These are phyloP conservation scores for Monilinia polystroma DNA, from an alignment of 2,329 filamentous ascomycete species.

Conservation along the genomic window DNA sequence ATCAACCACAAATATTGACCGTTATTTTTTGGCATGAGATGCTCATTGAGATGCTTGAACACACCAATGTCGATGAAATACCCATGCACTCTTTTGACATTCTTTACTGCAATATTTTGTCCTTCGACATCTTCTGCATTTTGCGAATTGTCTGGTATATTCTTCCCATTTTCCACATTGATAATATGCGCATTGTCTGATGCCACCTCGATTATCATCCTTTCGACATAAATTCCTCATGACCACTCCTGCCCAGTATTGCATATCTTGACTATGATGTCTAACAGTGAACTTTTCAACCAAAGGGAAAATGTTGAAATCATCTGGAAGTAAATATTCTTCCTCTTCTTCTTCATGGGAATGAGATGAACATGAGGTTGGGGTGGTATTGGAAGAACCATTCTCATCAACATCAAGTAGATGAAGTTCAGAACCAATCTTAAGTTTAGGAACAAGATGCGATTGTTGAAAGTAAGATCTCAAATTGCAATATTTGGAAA, in stretches of 20 bases:
- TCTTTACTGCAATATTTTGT: conserved; percentile 99
- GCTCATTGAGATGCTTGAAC: conserved; percentile 58
- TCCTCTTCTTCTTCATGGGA: conserved; percentile 71
- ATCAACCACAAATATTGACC: background rate
- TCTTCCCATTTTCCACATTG: conserved; percentile 99
- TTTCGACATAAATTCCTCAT: conserved; percentile 99
- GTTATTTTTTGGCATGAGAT: background rate
- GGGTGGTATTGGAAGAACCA: conserved; percentile 38
- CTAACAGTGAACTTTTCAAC: conserved; percentile 98
- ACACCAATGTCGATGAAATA: conserved; percentile 97
- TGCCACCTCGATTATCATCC: conserved; percentile 90
- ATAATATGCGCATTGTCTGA: conserved; percentile 96
- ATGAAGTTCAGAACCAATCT: conserved; percentile 82
- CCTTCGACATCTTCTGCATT: conserved; percentile 90
- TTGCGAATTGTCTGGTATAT: conserved; percentile 93
- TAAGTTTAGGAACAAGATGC: conserved; percentile 87
- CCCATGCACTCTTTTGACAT: conserved; percentile 98
- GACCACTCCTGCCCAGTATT: conserved; percentile 98
- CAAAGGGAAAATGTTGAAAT: conserved; percentile 97
- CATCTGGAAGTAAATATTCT: conserved; percentile 85
- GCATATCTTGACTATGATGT: conserved; percentile 95
- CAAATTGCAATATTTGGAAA: conserved; percentile 97
- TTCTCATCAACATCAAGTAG: conserved; percentile 70
- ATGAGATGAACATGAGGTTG: conserved; percentile 41
- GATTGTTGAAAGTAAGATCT: conserved; percentile 93